phyloP scores from a whole-genome alignment of 2,329 filamentous ascomycete species.

The Penicillium crustosum region DNA sequence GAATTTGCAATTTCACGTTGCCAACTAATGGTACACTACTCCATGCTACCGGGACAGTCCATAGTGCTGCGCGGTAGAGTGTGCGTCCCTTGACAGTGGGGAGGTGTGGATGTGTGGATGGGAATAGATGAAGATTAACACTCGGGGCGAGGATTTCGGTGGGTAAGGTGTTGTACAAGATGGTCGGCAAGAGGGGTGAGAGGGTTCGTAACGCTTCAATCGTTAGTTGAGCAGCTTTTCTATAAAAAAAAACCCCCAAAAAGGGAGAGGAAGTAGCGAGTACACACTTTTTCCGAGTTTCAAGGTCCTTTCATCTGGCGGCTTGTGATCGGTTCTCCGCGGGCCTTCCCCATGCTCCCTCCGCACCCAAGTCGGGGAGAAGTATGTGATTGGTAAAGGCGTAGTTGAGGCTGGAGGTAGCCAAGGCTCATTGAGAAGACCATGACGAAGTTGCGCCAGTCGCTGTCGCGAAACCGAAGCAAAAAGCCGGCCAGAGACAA shows the following conservation, averaged over 20 bases:
- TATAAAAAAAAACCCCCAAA: background rate
- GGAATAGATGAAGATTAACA: constrained; percentile 64
- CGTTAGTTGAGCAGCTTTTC: background rate
- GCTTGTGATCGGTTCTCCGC: constrained; percentile 43
- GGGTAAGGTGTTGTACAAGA: constrained; percentile 61
- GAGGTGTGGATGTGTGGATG: constrained; percentile 63
- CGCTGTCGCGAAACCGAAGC: constrained; percentile 29
- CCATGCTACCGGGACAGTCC: constrained; percentile 96
- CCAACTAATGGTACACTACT: constrained; percentile 87
- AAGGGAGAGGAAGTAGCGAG: background rate
- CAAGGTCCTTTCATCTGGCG: constrained; percentile 59
- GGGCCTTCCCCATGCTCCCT: constrained; percentile 24
- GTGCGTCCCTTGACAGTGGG: constrained; percentile 89
- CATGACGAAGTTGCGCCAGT: constrained; percentile 40
- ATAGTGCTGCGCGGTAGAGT: constrained; percentile 87
- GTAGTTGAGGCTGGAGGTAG: constrained; percentile 25
- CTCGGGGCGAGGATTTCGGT: constrained; percentile 62
- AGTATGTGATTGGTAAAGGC: constrained; percentile 22
- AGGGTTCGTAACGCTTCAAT: constrained; percentile 57
- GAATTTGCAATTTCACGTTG: constrained; percentile 81
- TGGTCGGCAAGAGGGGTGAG: constrained; percentile 62
- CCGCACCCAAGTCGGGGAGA: constrained; percentile 27
- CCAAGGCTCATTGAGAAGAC: constrained; percentile 38
- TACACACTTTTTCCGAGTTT: constrained; percentile 62
- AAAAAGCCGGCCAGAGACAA: constrained; percentile 23